Conservation (phyloP, 1,284 basidiomycete species). For the Moesziomyces antarcticus region DNA sequence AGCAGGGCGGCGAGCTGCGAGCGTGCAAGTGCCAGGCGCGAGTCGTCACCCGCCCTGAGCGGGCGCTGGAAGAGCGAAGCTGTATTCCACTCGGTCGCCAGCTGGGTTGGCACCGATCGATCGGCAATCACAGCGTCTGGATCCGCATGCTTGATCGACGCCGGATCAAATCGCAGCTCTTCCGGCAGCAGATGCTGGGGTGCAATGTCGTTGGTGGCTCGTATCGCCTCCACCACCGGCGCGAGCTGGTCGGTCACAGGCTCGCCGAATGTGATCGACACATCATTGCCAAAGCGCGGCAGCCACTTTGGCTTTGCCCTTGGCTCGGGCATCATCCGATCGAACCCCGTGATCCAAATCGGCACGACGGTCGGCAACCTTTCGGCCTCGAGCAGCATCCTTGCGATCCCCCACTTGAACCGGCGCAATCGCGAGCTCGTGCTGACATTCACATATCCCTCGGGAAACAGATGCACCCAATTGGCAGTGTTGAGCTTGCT, state of each 20-base stretch:
- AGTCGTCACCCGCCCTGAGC: background rate
- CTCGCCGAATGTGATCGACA: conserved; percentile 59
- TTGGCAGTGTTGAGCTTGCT: conserved; percentile 80
- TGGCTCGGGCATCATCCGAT: conserved; percentile 65
- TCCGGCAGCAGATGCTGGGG: conserved; percentile 29
- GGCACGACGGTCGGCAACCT: conserved; percentile 82
- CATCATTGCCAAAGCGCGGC: conserved; percentile 53
- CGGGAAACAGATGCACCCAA: conserved; percentile 96
- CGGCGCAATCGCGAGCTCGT: conserved; percentile 74
- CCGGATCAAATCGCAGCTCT: conserved; percentile 2
- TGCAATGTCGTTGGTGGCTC: conserved; percentile 7
- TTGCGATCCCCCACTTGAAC: conserved; percentile 97
- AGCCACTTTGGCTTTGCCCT: conserved; percentile 54
- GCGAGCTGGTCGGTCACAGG: conserved; percentile 40
- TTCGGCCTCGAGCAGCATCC: conserved; percentile 65
- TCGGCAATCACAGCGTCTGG: background rate
- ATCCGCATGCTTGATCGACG: background rate
- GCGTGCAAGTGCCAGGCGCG: conserved; percentile 15
- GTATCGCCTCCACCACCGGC: conserved; percentile 25
- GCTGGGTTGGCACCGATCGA: conserved; percentile 17
- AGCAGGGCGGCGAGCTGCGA: conserved; percentile 40
- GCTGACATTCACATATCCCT: conserved; percentile 86
- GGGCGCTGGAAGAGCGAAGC: conserved; percentile 10
- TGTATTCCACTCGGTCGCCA: conserved; percentile 30
- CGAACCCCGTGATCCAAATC: conserved; percentile 84